Evolutionary conservation across 2,329 filamentous ascomycete genomes (phyloP).

Genomic region (Talaromyces sp.): DNA sequence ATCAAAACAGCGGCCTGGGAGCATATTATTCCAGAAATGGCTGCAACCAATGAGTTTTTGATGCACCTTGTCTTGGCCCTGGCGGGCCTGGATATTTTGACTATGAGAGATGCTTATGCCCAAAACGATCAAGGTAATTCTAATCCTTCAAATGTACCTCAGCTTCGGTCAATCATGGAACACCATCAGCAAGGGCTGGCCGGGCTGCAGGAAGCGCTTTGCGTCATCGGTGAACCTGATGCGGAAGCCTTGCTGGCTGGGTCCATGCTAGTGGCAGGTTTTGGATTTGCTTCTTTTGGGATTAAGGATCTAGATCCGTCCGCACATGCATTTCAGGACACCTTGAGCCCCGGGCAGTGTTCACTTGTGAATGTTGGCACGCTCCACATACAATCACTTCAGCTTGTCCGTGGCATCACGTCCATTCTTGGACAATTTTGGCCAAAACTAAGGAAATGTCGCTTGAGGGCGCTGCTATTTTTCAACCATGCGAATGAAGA

Average conservation of each 20-base stretch:
- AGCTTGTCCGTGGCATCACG: background rate
- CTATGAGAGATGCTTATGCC: no score
- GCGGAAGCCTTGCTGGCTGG: background rate
- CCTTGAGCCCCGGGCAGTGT: background rate
- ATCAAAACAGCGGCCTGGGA: conserved; percentile 3
- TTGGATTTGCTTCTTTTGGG: conserved; percentile 2
- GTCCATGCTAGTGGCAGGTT: background rate
- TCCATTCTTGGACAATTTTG: background rate
- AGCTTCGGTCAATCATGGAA: background rate
- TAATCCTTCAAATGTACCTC: no score
- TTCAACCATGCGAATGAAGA: conserved; percentile 2
- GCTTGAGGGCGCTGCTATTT: background rate
- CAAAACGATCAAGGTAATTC: no score
- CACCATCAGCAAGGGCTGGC: background rate
- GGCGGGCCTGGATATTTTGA: conserved; percentile 14
- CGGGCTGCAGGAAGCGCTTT: background rate
- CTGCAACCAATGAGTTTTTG: conserved; percentile 13
- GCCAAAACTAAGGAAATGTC: background rate
- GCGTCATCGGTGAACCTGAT: background rate
- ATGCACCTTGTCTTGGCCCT: conserved; percentile 23
- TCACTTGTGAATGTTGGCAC: accelerated
- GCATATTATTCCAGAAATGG: conserved; percentile 17
- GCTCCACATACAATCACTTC: background rate
- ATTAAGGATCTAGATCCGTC: background rate
- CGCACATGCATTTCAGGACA: background rate